Evolutionary conservation across 1,284 basidiomycete genomes (phyloP).

Genomic region (Cutaneotrichosporon cyanovorans): DNA sequence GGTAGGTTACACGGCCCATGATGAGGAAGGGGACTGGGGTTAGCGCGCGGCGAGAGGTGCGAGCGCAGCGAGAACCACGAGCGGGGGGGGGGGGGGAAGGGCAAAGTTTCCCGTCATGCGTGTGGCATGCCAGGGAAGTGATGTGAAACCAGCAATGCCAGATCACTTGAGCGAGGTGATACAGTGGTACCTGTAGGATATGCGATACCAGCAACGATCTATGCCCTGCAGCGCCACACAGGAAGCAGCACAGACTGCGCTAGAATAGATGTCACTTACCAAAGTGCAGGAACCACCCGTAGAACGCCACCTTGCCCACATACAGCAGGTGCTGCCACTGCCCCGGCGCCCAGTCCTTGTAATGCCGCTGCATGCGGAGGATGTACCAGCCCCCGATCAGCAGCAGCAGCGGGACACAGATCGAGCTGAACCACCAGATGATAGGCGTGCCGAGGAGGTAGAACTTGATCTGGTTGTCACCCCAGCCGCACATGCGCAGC

Average conservation of each 20-base stretch:
- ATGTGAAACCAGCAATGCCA: too few relatives aligned
- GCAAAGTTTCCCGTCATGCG: too few relatives aligned
- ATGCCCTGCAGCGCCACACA: background rate
- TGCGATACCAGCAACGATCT: too few relatives aligned
- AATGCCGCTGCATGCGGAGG: conserved; percentile 77
- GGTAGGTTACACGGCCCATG: conserved; percentile 70
- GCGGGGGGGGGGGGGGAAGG: too few relatives aligned
- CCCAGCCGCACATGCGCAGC: conserved; percentile 96
- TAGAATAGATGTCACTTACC: conserved; percentile 49
- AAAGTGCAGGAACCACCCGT: conserved; percentile 90
- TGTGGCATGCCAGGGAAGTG: too few relatives aligned
- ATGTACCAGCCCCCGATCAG: conserved; percentile 62
- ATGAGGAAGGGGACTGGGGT: conserved; percentile 79
- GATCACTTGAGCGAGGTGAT: too few relatives aligned
- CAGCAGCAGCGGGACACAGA: conserved; percentile 59
- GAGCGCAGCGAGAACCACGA: too few relatives aligned
- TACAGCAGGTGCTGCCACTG: conserved; percentile 95
- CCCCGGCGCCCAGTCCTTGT: conserved; percentile 81
- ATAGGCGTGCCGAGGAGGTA: conserved; percentile 89
- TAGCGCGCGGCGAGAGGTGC: too few relatives aligned
- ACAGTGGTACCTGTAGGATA: too few relatives aligned
- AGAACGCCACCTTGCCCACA: conserved; percentile 79
- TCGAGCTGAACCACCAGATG: conserved; percentile 79
- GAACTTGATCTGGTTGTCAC: conserved; percentile 77
- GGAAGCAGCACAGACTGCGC: too few relatives aligned